Conservation (phyloP, 768 basidiomycete species). For the Pleurotus citrinopileatus region DNA sequence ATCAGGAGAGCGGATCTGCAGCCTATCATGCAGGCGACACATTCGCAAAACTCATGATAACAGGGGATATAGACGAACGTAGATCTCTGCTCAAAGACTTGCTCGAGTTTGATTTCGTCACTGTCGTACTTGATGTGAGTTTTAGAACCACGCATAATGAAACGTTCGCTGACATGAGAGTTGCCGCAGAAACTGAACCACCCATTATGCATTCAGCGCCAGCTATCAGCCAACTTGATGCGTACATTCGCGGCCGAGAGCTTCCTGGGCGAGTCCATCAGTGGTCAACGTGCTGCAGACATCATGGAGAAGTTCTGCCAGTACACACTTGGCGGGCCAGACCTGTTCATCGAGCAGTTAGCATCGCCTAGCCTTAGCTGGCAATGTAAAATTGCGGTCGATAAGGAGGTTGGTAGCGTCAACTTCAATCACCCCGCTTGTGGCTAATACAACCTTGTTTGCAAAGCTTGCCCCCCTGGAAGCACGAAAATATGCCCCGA, state of each 20-base stretch:
- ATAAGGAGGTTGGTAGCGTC: not conserved
- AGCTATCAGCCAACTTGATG: constrained; percentile 17
- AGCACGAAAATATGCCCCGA: constrained; percentile 18
- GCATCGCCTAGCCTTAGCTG: constrained; percentile 20
- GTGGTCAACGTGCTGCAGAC: constrained; percentile 17
- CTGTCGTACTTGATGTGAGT: constrained; percentile 22
- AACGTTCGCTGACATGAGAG: not conserved
- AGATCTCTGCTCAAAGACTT: constrained; percentile 20
- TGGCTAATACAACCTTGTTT: not conserved
- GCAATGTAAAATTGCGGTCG: constrained; percentile 20
- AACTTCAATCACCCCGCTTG: constrained; percentile 3
- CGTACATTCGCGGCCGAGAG: constrained; percentile 18
- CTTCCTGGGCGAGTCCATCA: constrained; percentile 20
- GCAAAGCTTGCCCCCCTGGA: constrained; percentile 16
- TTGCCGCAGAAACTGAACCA: constrained; percentile 16
- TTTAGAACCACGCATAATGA: not conserved
- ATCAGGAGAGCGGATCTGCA: constrained; percentile 16
- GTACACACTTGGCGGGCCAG: constrained; percentile 22
- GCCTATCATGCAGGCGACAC: constrained; percentile 21
- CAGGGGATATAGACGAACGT: constrained; percentile 19
- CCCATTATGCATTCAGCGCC: constrained; percentile 21
- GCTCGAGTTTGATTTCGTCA: constrained; percentile 18
- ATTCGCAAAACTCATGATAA: constrained; percentile 18
- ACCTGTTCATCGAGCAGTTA: constrained; percentile 18
- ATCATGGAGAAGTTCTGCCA: constrained; percentile 23